phyloP scores from a whole-genome alignment of 129 eudicot genomes.

The Smallanthus sonchifolius region DNA sequence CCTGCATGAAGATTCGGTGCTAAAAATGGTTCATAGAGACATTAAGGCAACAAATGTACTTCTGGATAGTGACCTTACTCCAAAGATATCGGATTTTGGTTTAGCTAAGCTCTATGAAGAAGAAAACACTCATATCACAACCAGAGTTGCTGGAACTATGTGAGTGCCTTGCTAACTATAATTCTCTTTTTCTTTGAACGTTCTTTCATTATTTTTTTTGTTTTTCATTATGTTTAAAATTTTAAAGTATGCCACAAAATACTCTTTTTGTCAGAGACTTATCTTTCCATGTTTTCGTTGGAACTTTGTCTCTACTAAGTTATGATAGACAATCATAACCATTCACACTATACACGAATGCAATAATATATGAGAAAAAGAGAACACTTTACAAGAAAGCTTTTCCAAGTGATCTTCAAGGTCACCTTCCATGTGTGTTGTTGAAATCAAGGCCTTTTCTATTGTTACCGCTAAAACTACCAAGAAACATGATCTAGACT shows the following conservation, averaged over 20 bases:
- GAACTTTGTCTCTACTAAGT: neutral
- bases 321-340: no score
- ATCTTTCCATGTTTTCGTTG: neutral
- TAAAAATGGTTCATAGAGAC: no score
- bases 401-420: no score
- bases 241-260: no score
- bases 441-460: no score
- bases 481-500: no score
- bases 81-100: constrained; percentile 74
- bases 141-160: constrained; percentile 80
- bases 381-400: neutral
- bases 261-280: neutral
- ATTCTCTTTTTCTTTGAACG: neutral
- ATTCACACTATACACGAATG: neutral
- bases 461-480: no score
- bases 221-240: neutral
- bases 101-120: constrained; percentile 65
- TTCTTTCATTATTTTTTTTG: neutral
- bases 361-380: no score
- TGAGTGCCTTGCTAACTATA: constrained; percentile 25
- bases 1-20: no score
- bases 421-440: neutral
- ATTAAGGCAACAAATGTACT: no score
- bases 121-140: constrained; percentile 56
- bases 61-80: constrained; percentile 49